Percentiles rank a stretch among this genome's conserved stretches.
These are phyloP conservation scores for Diaporthe sp. DNA, from an alignment of 2,329 filamentous ascomycete species.

Conservation along the genomic window DNA sequence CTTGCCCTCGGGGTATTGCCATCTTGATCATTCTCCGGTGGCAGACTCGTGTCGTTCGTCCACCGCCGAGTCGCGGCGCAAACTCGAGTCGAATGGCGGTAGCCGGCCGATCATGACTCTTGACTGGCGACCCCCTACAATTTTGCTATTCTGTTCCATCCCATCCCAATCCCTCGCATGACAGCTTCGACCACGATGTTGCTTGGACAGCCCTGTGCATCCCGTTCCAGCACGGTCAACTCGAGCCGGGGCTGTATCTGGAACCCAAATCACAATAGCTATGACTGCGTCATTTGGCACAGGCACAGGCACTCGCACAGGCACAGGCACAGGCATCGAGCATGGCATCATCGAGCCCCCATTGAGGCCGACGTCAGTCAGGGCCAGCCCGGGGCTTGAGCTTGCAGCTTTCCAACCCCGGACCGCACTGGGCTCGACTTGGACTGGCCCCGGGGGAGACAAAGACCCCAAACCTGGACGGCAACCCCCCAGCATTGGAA, in stretches of 20 bases:
- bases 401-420: constrained; percentile 6
- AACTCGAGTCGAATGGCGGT: constrained; percentile 1
- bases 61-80: constrained; percentile 6
- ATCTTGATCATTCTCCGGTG: not conserved
- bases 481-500: constrained; percentile 14
- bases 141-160: not conserved
- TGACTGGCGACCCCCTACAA: not conserved
- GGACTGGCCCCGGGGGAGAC: not conserved
- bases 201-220: not conserved
- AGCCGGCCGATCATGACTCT: not conserved
- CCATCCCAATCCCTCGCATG: not conserved
- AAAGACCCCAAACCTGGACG: constrained; percentile 12
- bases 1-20: not conserved
- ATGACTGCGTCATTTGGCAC: not conserved
- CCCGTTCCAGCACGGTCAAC: not conserved
- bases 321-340: not conserved
- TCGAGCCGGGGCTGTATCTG: not conserved
- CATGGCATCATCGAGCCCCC: constrained; percentile 4
- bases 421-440: constrained; percentile 22
- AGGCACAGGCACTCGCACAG: not conserved
- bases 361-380: not conserved
- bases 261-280: not conserved
- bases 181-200: not conserved
- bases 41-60: not conserved
- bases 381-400: constrained; percentile 21